Base-by-base conservation (phyloP, 1,284 basidiomycete species). In the Cutaneotrichosporon cyanovorans region DNA sequence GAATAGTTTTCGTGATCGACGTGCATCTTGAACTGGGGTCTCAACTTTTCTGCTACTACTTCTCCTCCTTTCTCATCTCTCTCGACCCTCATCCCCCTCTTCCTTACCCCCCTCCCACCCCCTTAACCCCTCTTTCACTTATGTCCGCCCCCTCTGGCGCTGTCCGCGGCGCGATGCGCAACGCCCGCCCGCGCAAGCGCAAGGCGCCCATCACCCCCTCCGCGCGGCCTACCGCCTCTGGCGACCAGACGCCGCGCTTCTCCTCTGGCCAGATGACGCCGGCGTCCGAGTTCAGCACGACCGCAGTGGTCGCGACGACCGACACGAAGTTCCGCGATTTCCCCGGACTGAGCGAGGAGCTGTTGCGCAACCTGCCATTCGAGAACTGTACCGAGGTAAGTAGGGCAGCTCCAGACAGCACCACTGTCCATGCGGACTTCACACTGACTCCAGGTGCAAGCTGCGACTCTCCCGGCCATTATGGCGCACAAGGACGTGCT, bases 381-480 rank as follows among this genome's bases (percentile, higher is more conserved):
- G 61, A 65, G 43, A 58, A 48, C 54, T 73, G 73, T 59, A 72
- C 73, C 3, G 66, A 70, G 40, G 73, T 75, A 15, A 37, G 30
- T 9, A 8, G 15, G 15, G 30, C 30, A 31, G 9, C 8, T 15
- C 15, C 30, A 31, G 30, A 31, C 9, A 8, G 8, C 30, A 31
- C 8, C 9, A 31, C 8, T 31, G 30, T 31, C 15, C 30, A 8
- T 15, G 9, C 30, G 8, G 15, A 15, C 30, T 31, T 15, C 9
- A 31, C 9, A 31, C 21, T 37, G 42, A 44, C 20, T 11, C 19
- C 46, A 61, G 62, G 63, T 70, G 16, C 75, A 77, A 62, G 74
- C 74, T 6, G 67, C 69, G 31, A 76, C 75, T 1, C 59, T 78
- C 15, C 68, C 71, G n/a, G 56, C 69, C 6, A 70, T 73, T 32